phyloP scores from a whole-genome alignment of 306 rosid genomes.

The Begonia masoniana region DNA sequence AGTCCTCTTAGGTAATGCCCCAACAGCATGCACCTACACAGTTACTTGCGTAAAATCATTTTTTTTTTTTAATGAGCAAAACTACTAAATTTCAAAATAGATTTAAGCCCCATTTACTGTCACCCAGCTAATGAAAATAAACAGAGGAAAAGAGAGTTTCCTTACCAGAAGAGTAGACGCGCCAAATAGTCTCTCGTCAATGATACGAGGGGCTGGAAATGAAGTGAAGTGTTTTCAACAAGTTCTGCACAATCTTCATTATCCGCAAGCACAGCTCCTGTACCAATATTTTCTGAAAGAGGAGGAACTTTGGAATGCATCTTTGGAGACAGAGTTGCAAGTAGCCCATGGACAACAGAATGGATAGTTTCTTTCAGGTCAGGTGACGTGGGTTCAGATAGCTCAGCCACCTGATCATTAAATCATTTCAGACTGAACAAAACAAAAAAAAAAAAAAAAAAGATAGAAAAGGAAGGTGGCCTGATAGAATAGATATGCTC shows the following conservation, averaged over 20 bases:
- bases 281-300: slow-evolving; percentile 41
- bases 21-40: slow-evolving; percentile 74
- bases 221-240: slow-evolving; percentile 70
- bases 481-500: no score
- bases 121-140: neutral
- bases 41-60: no score
- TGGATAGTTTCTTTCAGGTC: slow-evolving; percentile 66
- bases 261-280: slow-evolving; percentile 35
- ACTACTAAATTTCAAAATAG: no score
- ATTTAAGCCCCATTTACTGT: no score
- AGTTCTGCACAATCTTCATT: slow-evolving; percentile 62
- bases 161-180: slow-evolving; percentile 90
- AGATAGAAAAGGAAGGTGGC: no score
- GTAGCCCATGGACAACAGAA: slow-evolving; percentile 86
- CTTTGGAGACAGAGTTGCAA: slow-evolving; percentile 88
- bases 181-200: slow-evolving; percentile 79
- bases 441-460: no score
- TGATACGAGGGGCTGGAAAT: slow-evolving; percentile 68
- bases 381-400: slow-evolving; percentile 68
- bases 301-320: slow-evolving; percentile 81
- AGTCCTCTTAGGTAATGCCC: slow-evolving; percentile 87
- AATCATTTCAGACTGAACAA: slow-evolving; percentile 3
- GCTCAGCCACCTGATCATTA: slow-evolving; percentile 67
- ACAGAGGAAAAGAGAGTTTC: slow-evolving; percentile 10
- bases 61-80: no score